phyloP scores from a whole-genome alignment of 495 filamentous ascomycete species.

The Tuber microsphaerosporum region DNA sequence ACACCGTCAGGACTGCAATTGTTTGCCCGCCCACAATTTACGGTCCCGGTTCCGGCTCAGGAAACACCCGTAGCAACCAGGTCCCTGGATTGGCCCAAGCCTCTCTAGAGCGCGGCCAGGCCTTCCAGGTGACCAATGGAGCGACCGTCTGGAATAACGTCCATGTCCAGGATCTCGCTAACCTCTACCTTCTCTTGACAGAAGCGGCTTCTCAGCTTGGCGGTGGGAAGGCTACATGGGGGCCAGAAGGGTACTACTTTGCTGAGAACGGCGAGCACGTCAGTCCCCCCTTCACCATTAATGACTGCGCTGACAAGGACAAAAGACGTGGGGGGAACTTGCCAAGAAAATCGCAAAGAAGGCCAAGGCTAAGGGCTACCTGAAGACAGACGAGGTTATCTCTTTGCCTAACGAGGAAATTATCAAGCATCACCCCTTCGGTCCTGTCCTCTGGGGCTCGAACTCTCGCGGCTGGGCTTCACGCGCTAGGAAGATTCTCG shows the following conservation, averaged over 20 bases:
- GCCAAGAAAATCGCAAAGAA: slow-evolving; percentile 54
- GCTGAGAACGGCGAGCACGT: slow-evolving; percentile 61
- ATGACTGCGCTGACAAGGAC: slow-evolving; percentile 6
- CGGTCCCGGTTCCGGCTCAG: slow-evolving; percentile 62
- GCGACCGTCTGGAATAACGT: slow-evolving; percentile 66
- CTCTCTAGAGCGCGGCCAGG: slow-evolving; percentile 57
- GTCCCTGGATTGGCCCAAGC: slow-evolving; percentile 52
- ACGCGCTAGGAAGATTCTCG: slow-evolving; percentile 34
- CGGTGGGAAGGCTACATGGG: slow-evolving; percentile 63
- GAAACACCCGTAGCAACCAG: slow-evolving; percentile 61
- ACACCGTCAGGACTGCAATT: slow-evolving; percentile 55
- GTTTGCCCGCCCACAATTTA: slow-evolving; percentile 76
- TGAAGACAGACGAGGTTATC: slow-evolving; percentile 52
- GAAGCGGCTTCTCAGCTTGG: slow-evolving; percentile 55
- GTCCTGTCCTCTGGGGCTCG: slow-evolving; percentile 28
- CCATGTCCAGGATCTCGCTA: slow-evolving; percentile 64
- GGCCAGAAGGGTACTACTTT: slow-evolving; percentile 66
- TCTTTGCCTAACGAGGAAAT: slow-evolving; percentile 24
- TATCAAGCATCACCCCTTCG: slow-evolving; percentile 20
- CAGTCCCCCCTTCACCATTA: slow-evolving; percentile 15
- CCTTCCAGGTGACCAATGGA: slow-evolving; percentile 58
- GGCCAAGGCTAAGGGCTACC: slow-evolving; percentile 58
- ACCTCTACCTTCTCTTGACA: slow-evolving; percentile 57
- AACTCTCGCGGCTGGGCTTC: slow-evolving; percentile 34
- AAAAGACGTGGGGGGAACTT: slow-evolving; percentile 57